A percentile compares a stretch with the other conserved stretches of the same genome.
Evolutionary conservation across 2,329 filamentous ascomycete species (phyloP).

Genomic region (Colletotrichum orbiculare): DNA sequence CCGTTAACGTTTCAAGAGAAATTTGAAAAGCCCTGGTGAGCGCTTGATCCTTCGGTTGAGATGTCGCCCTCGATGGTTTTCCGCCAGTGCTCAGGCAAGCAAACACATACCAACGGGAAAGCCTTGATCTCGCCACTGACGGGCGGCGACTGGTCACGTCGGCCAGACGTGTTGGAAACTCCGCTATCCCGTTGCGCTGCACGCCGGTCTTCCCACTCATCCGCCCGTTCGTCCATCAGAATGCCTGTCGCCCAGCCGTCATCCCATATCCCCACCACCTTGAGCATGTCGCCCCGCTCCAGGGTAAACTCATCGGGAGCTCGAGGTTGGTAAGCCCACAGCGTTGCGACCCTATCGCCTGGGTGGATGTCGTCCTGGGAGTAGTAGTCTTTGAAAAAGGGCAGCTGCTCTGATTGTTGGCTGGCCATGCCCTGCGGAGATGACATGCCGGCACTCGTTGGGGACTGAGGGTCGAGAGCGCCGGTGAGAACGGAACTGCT

Average conservation of each 20-base stretch:
- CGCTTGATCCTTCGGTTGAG: conserved; percentile 71
- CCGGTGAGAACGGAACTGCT: conserved; percentile 81
- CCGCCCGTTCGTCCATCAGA: conserved; percentile 82
- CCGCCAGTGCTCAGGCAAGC: conserved; percentile 93
- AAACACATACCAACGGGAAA: conserved; percentile 96
- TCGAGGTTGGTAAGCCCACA: conserved; percentile 97
- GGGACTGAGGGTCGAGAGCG: conserved; percentile 76
- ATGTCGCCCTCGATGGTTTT: conserved; percentile 95
- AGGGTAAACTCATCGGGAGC: conserved; percentile 93
- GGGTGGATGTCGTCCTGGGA: conserved; percentile 96
- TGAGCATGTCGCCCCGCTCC: conserved; percentile 97
- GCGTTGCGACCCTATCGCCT: conserved; percentile 86
- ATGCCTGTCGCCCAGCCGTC: conserved; percentile 98
- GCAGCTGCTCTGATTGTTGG: conserved; percentile 93
- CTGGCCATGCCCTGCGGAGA: conserved; percentile 86
- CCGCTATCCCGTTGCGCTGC: conserved; percentile 91
- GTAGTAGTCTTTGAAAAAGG: conserved; percentile 99
- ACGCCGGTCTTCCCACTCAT: conserved; percentile 85
- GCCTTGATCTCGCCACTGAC: conserved; percentile 91
- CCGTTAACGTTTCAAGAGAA: conserved; percentile 41
- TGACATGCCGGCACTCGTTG: conserved; percentile 78
- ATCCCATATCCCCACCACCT: conserved; percentile 98
- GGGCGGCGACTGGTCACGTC: conserved; percentile 70
- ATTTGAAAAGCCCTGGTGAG: conserved; percentile 42
- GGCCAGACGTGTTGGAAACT: conserved; percentile 82